These are phyloP conservation scores for Astragalus membranaceus DNA, from an alignment of 306 rosid species.

Conservation along the genomic window DNA sequence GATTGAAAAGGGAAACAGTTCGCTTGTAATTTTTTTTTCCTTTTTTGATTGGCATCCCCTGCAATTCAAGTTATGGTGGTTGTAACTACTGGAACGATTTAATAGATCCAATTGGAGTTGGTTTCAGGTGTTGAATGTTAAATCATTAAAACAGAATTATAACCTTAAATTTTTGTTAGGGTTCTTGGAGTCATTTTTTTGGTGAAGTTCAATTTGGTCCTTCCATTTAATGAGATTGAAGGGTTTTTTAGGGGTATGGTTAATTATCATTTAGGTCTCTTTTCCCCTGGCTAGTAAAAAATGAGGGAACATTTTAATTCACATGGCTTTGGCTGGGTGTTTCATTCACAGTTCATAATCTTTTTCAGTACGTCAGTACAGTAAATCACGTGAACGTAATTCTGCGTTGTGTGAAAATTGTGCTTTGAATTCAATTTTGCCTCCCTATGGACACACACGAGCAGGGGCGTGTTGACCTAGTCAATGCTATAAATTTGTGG, in stretches of 20 bases:
- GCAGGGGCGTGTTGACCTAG: neutral
- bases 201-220: neutral
- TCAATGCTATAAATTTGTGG: neutral
- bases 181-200: neutral
- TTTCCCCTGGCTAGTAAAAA: neutral
- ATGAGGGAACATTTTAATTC: neutral
- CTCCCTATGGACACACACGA: no score
- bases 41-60: neutral
- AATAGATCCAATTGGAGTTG: slow-evolving; percentile 21
- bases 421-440: neutral
- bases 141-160: neutral
- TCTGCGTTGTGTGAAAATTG: neutral
- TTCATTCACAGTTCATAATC: neutral
- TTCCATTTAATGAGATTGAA: neutral
- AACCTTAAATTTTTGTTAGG: neutral
- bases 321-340: neutral
- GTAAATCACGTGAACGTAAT: neutral
- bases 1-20: neutral
- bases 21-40: neutral
- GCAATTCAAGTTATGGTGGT: neutral
- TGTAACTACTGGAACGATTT: neutral
- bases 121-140: slow-evolving; percentile 11
- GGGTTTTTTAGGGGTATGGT: neutral
- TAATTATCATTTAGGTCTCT: neutral
- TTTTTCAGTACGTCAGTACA: neutral